Base-by-base conservation (phyloP, 371 early-diverging fungal genomes). In the Umbelopsis sp. region DNA sequence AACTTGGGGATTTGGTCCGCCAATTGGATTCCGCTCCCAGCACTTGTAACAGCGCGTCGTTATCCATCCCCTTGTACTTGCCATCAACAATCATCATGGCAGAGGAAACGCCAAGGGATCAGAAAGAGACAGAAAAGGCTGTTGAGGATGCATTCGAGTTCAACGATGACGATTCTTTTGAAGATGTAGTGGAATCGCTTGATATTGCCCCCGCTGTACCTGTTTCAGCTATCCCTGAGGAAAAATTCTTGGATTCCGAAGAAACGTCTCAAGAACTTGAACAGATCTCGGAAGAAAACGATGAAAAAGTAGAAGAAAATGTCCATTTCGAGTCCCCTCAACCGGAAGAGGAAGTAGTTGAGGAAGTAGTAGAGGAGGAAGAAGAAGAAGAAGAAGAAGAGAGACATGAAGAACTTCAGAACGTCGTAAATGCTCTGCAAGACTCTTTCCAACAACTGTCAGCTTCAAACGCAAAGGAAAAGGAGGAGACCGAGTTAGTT, bases 1-100 rank as follows among this genome's bases (percentile, higher is more conserved):
- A 57, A 29, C n/a, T 57, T 35, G 57, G 57, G 57, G 57, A 35
- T 57, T 57, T 57, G 35, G 35, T 35, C 57, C 57, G 8, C 57
- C 29, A 57, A 57, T 57, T 29, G 29, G 18, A 57, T 57, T 29
- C 57, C 57, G 35, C 35, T 35, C 32, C 35, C 10, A 57, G 32
- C 29, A 8, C 57, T 57, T 29, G 18, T 18, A 57, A 18, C 29
- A 35, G 35, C 35, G 29, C 35, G 57, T 41, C 35, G 35, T 57
- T 57, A 14, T 57, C 48, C 29, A 10, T 35, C 29, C 35, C 57
- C 57, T 51, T 29, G 25, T 24, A 24, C 57, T 14, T 57, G 14
- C 12, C 57, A 57, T n/a, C 57, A 57, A 32, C 57, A n/a, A 41
- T 37, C 57, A 35, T 35, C 57, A 57, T 57, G 57, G 18, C 57